Conservation (phyloP, 2,329 filamentous ascomycete genomes). For the Pezicula carpinea region DNA sequence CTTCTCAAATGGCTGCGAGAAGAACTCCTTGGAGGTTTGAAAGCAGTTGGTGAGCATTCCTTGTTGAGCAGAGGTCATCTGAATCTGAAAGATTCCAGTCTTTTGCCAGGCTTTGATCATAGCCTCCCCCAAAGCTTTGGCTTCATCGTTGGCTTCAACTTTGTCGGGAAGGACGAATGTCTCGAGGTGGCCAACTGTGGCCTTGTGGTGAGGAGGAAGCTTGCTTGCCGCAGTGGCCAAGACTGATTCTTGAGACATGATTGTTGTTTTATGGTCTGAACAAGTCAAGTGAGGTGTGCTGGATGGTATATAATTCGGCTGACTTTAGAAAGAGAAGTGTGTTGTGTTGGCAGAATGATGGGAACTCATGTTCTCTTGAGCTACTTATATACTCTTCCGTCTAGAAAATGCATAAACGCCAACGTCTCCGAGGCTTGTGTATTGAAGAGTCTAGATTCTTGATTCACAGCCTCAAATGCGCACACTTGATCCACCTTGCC, state of each 20-base stretch:
- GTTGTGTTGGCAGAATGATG: no score
- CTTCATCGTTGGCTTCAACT: not conserved
- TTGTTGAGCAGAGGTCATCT: not conserved
- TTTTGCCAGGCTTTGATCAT: not conserved
- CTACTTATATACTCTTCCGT: no score
- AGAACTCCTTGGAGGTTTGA: not conserved
- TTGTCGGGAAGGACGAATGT: not conserved
- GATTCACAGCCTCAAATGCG: no score
- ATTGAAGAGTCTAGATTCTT: no score
- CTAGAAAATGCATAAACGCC: no score
- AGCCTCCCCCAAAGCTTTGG: conserved; percentile 20
- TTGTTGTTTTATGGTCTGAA: no score
- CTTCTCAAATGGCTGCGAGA: not conserved
- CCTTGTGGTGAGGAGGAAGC: not conserved
- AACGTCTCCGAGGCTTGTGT: no score
- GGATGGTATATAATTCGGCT: no score
- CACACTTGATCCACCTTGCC: no score
- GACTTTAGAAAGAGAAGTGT: no score
- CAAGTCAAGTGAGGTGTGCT: no score
- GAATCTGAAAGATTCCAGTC: not conserved
- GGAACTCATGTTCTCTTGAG: no score
- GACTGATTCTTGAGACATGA: not conserved
- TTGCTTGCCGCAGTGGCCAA: not conserved
- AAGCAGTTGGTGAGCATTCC: not conserved
- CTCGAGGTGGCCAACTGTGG: not conserved